Evolutionary conservation across 2,329 filamentous ascomycete species (phyloP).

Genomic region (Sclerotinia borealis): DNA sequence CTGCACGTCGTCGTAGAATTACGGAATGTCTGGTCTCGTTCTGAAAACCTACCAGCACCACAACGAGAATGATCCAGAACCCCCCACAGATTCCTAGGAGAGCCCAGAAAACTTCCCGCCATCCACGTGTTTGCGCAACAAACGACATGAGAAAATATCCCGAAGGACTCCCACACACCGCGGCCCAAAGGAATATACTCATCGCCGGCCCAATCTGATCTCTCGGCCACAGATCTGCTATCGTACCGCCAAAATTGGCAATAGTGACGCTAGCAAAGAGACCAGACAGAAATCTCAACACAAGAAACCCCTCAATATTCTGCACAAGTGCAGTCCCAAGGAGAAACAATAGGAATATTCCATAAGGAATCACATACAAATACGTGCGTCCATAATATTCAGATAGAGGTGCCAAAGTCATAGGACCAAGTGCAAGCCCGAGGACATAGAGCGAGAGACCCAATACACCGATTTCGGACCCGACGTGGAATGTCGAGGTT

Average conservation of each 20-base stretch:
- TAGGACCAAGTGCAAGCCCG: slow-evolving; percentile 37
- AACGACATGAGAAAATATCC: slow-evolving; percentile 25
- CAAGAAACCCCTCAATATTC: slow-evolving; percentile 37
- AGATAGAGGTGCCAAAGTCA: slow-evolving; percentile 33
- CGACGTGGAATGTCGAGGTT: slow-evolving; percentile 36
- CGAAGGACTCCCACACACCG: slow-evolving; percentile 38
- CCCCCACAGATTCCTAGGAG: slow-evolving; percentile 16
- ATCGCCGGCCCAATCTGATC: slow-evolving; percentile 30
- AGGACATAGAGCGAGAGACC: slow-evolving; percentile 43
- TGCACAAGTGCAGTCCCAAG: slow-evolving; percentile 39
- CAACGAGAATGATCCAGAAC: slow-evolving; percentile 15
- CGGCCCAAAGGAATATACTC: slow-evolving; percentile 39
- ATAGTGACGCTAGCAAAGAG: slow-evolving; percentile 37
- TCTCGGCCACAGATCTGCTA: slow-evolving; percentile 21
- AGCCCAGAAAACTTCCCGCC: slow-evolving; percentile 18
- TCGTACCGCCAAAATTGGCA: slow-evolving; percentile 37
- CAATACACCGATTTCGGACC: slow-evolving; percentile 37
- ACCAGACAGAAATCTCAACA: slow-evolving; percentile 40
- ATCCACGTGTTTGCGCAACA: slow-evolving; percentile 10
- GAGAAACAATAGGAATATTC: slow-evolving; percentile 39
- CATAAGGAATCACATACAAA: slow-evolving; percentile 45
- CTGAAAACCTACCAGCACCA: slow-evolving; percentile 1
- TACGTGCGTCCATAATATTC: slow-evolving; percentile 39
- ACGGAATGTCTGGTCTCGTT: slow-evolving; percentile 16
- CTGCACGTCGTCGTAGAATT: neutral